These are phyloP conservation scores for Forsythia viridissima DNA, from an alignment of 257 asterid genomes.

Conservation along the genomic window DNA sequence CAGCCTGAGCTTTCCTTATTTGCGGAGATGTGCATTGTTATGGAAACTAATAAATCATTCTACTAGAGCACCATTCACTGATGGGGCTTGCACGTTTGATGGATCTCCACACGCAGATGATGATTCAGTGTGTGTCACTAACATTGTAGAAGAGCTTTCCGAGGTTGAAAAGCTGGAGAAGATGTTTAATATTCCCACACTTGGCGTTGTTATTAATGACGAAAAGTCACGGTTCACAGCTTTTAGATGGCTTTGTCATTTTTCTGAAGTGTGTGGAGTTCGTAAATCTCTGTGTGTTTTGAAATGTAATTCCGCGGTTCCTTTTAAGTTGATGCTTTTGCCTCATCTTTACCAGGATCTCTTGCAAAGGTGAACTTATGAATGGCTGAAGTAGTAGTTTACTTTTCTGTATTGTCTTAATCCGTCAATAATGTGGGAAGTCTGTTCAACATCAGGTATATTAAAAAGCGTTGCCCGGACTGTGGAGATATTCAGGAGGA, in stretches of 20 bases:
- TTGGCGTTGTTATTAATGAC: constrained; percentile 57
- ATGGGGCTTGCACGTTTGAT: constrained; percentile 44
- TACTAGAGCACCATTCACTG: constrained; percentile 52
- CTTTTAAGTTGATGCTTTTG: constrained; percentile 78
- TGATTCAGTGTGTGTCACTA: constrained; percentile 39
- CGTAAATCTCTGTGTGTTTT: constrained; percentile 38
- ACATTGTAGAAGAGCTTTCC: constrained; percentile 48
- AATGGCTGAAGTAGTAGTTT: constrained; percentile 7
- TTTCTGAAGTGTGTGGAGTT: constrained; percentile 48
- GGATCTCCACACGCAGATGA: constrained; percentile 36
- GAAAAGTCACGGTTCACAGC: constrained; percentile 51
- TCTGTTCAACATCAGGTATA: constrained; percentile 56
- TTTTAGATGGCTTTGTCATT: constrained; percentile 64
- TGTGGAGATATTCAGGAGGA: constrained; percentile 74
- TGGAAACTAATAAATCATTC: constrained; percentile 81
- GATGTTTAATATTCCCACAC: constrained; percentile 74
- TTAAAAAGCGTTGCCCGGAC: constrained; percentile 73
- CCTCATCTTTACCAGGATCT: constrained; percentile 89
- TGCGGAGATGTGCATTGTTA: constrained; percentile 87
- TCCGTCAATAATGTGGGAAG: constrained; percentile 18
- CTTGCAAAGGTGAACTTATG: constrained; percentile 72
- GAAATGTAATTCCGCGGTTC: constrained; percentile 74
- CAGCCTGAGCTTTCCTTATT: constrained; percentile 76
- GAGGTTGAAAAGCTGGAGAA: constrained; percentile 73
- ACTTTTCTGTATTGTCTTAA: constrained; percentile 12